A percentile compares a stretch with the other conserved stretches of the same genome.
Evolutionary conservation across 345 rosid genomes (phyloP).

Genomic region (Arabidopsis suecica): DNA sequence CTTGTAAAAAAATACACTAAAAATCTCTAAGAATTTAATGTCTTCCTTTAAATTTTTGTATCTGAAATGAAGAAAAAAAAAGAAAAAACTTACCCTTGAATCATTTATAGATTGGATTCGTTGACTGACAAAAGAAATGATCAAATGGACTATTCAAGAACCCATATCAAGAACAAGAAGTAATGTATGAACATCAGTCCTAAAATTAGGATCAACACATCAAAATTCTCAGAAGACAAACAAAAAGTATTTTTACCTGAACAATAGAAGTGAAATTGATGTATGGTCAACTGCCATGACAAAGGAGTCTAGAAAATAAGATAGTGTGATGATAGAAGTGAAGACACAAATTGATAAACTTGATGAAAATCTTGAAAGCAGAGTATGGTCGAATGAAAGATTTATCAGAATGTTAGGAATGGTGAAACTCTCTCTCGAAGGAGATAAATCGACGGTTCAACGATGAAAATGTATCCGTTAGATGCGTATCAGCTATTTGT

Average conservation of each 20-base stretch:
- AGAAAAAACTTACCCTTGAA: not conserved
- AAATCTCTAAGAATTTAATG: not conserved
- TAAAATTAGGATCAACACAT: not conserved
- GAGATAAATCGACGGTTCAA: slow-evolving; percentile 17
- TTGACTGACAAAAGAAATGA: slow-evolving; percentile 28
- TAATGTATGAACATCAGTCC: not conserved
- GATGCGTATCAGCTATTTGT: slow-evolving; percentile 27
- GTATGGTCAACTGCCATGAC: slow-evolving; percentile 26
- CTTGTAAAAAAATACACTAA: not conserved
- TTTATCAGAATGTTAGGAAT: slow-evolving; percentile 11
- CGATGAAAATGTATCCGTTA: slow-evolving; percentile 35
- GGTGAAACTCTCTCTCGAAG: slow-evolving; percentile 8
- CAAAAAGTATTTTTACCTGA: slow-evolving; percentile 21
- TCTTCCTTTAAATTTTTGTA: not conserved
- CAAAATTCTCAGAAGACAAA: not conserved
- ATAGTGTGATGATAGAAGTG: slow-evolving; percentile 1
- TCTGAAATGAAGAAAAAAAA: not conserved
- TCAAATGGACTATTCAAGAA: slow-evolving; percentile 15
- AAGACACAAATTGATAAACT: slow-evolving; percentile 4
- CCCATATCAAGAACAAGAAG: not conserved
- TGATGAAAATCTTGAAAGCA: not conserved
- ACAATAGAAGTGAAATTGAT: slow-evolving; percentile 8
- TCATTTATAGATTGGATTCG: not conserved
- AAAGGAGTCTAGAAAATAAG: not conserved
- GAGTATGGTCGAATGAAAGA: not conserved